phyloP scores from a whole-genome alignment of 2,329 filamentous ascomycete genomes.

The Ascochyta lentis region DNA sequence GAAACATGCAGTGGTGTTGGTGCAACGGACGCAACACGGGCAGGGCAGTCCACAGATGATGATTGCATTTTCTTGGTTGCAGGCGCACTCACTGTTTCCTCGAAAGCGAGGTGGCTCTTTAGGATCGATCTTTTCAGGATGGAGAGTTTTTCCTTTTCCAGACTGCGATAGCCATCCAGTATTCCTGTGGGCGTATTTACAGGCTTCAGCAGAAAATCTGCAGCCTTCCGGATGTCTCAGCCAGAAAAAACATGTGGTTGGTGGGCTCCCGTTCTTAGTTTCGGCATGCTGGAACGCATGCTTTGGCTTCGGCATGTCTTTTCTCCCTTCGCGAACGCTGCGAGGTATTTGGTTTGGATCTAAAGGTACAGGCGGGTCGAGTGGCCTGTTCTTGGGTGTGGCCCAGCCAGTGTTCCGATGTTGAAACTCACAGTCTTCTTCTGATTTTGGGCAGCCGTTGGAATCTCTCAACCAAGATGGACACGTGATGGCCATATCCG shows the following conservation, averaged over 20 bases:
- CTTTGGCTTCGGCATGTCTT: no score
- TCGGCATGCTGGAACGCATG: no score
- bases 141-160: not conserved
- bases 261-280: not conserved
- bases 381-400: not conserved
- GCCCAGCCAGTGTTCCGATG: conserved; percentile 14
- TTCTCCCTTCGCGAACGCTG: no score
- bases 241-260: conserved; percentile 5
- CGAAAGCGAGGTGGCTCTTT: not conserved
- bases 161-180: not conserved
- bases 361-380: not conserved
- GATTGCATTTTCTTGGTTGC: no score
- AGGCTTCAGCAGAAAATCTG: not conserved
- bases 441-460: conserved; percentile 9
- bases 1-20: no score
- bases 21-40: no score
- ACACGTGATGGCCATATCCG: conserved; percentile 15
- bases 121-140: not conserved
- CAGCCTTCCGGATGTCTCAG: not conserved
- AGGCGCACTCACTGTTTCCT: not conserved
- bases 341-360: not conserved
- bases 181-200: conserved; percentile 4
- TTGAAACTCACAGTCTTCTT: conserved; percentile 14
- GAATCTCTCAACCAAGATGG: conserved; percentile 20
- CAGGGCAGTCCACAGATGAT: no score